Evolutionary conservation across 2,329 filamentous ascomycete genomes (phyloP), one percentile per base, ranked within the genome.

Genomic region (Cercospora berteroae): DNA sequence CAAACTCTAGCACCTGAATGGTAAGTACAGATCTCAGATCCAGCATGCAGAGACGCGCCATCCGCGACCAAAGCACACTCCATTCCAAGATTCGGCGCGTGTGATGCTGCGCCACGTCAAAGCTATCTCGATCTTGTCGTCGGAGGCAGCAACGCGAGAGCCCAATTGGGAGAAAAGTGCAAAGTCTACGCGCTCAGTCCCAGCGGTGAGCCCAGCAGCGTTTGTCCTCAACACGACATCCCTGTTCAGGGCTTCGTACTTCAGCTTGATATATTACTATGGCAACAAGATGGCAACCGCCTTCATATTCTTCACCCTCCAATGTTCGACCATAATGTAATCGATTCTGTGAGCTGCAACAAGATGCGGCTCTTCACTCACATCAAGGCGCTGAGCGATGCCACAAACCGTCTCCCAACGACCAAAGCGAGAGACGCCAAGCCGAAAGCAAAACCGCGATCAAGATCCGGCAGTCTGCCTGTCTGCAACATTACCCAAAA

Each of bases 401-500:
- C 56, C n/a, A 57, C 56, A 12, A 52, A 55, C 42, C 20, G 42
- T 18, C 59, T 61, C 42, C 39, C 56, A 52, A 18, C 52, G 50
- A 23, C 25, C 9, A 64, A 42, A n/a, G 39, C 23, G 5, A 42
- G 4, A 7, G 36, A 42, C 13, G 55, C 5, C 8, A 23, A 36
- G 27, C 36, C 52, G 5, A 48, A 23, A 52, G 13, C 63, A 55
- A 50, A 23, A 31, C 59, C 59, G 44, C 33, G 20, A 36, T n/a
- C 55, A 0, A 36, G 18, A 36, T 20, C 27, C 13, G 29, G 12
- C 20, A 50, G 25, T 29, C 39, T 25, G 39, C 56, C 63, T 9
- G 31, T 39, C 39, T 64, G 63, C 57, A 62, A 64, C 36, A 31
- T 67, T 12, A 67, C 66, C 20, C 58, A 63, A 31, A 44, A 64